A percentile compares a stretch with the other conserved stretches of the same genome.
These are phyloP conservation scores for Glycyrrhiza uralensis DNA, from an alignment of 306 rosid genomes.

Conservation along the genomic window DNA sequence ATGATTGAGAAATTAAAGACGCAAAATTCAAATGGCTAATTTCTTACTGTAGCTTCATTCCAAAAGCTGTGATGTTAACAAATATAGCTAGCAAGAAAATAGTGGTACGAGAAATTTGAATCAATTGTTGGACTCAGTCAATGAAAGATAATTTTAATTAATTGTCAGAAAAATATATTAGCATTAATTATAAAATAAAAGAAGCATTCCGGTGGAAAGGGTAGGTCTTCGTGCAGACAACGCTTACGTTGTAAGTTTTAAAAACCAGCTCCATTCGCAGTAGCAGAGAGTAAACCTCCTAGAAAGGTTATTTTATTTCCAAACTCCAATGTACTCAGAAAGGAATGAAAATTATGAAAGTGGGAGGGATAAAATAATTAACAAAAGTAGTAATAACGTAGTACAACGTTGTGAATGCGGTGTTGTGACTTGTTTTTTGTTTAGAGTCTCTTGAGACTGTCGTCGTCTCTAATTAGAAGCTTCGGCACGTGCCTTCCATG, in stretches of 20 bases:
- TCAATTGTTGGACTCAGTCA: not conserved
- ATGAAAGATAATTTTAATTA: not conserved
- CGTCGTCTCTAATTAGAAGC: slow-evolving; percentile 31
- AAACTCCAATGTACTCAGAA: not conserved
- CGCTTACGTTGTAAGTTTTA: slow-evolving; percentile 5
- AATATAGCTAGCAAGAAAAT: not conserved
- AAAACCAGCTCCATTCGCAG: not conserved
- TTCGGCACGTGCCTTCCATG: slow-evolving; percentile 46
- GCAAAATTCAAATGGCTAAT: not conserved
- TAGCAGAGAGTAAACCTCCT: not conserved
- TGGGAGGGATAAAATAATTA: not conserved
- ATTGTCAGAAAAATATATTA: not conserved
- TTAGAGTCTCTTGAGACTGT: not conserved
- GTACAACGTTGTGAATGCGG: not conserved
- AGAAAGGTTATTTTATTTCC: not conserved
- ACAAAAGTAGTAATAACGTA: too few species aligned
- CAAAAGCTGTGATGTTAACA: not conserved
- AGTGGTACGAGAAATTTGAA: not conserved
- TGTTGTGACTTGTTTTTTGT: not conserved
- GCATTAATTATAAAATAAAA: not conserved
- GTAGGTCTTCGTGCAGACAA: slow-evolving; percentile 3
- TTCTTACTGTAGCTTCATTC: not conserved
- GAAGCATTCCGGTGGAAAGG: not conserved
- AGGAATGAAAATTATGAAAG: not conserved
- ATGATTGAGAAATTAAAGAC: too few species aligned